Conservation (phyloP, 2,329 filamentous ascomycete genomes). For the Ophiostoma sp. region DNA sequence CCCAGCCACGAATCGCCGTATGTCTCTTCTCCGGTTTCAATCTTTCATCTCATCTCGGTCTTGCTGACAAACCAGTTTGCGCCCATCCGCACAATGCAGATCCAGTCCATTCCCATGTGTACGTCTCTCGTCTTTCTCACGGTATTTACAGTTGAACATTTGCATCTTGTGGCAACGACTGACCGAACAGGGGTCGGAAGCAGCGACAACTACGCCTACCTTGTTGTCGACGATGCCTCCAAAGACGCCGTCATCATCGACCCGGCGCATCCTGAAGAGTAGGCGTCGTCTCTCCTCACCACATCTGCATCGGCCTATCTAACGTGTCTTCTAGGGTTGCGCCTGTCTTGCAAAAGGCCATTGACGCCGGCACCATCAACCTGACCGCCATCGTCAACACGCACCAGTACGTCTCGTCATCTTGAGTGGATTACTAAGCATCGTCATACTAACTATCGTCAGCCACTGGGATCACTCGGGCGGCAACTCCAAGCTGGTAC, state of each 20-base stretch:
- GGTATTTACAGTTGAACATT: background rate
- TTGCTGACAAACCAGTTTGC: slow-evolving; percentile 32
- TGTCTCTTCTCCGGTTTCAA: background rate
- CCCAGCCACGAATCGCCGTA: background rate
- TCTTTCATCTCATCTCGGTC: background rate
- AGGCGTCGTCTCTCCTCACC: slow-evolving; percentile 30
- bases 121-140: slow-evolving; percentile 35
- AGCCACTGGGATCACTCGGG: slow-evolving; percentile 95
- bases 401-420: slow-evolving; percentile 67
- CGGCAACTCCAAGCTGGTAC: slow-evolving; percentile 76
- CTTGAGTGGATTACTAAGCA: background rate
- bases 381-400: slow-evolving; percentile 90
- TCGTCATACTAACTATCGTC: background rate
- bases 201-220: slow-evolving; percentile 79
- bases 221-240: slow-evolving; percentile 71
- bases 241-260: slow-evolving; percentile 75
- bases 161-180: background rate
- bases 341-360: slow-evolving; percentile 65
- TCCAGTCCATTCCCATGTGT: slow-evolving; percentile 87
- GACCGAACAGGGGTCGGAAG: slow-evolving; percentile 60
- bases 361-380: slow-evolving; percentile 66
- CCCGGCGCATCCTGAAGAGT: slow-evolving; percentile 74
- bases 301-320: background rate
- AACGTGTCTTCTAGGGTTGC: slow-evolving; percentile 43
- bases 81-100: slow-evolving; percentile 62